A percentile compares a stretch with the other conserved stretches of the same genome.
Conservation (phyloP, 1,284 basidiomycete genomes). For the Pseudozyma pruni region DNA sequence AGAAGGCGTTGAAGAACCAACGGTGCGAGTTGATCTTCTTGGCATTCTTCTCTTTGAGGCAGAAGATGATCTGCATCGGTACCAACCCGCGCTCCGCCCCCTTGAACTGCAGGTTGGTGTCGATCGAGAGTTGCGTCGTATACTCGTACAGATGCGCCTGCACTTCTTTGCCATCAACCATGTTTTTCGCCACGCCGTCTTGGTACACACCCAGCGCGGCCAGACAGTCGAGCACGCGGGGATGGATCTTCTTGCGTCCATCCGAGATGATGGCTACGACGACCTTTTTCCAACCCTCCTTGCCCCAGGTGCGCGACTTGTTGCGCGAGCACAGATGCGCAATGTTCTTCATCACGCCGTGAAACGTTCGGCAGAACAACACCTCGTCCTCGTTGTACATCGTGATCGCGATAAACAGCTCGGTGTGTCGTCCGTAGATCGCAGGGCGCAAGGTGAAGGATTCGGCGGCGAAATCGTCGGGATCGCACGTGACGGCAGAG, state of each 20-base stretch:
- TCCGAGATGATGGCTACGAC: constrained; percentile 82
- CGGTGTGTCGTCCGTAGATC: constrained; percentile 81
- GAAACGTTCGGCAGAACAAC: constrained; percentile 90
- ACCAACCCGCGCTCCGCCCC: constrained; percentile 85
- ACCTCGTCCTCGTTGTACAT: constrained; percentile 94
- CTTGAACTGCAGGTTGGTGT: constrained; percentile 87
- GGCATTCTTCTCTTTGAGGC: constrained; percentile 66
- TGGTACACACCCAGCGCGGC: constrained; percentile 73
- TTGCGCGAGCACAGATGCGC: constrained; percentile 82
- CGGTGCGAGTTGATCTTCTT: constrained; percentile 84
- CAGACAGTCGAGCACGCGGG: constrained; percentile 88
- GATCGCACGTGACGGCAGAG: constrained; percentile 69
- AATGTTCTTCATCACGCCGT: constrained; percentile 84
- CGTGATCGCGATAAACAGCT: constrained; percentile 83
- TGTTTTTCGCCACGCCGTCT: constrained; percentile 85
- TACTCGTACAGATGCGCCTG: constrained; percentile 96
- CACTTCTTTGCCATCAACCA: constrained; percentile 85
- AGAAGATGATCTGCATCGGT: constrained; percentile 69
- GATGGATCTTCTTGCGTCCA: constrained; percentile 89
- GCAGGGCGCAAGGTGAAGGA: constrained; percentile 88
- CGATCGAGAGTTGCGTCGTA: constrained; percentile 88
- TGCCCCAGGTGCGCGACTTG: constrained; percentile 94
- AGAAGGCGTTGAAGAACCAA: constrained; percentile 66
- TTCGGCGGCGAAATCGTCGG: constrained; percentile 86
- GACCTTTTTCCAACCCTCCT: constrained; percentile 92